These are phyloP conservation scores for Magnusiomyces tetraspermus DNA, from an alignment of 1,139 yeast genomes.

Conservation along the genomic window DNA sequence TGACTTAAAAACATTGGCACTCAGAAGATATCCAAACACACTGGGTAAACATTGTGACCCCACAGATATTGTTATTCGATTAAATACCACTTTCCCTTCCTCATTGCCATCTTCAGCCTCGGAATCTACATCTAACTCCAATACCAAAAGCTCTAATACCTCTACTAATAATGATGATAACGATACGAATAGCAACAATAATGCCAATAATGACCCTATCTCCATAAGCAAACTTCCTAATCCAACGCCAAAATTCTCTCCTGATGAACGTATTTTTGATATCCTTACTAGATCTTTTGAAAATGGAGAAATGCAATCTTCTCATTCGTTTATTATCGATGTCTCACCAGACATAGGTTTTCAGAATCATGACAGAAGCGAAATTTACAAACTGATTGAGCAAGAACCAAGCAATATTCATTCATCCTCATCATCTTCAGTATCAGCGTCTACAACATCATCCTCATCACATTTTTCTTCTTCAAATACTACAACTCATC, in stretches of 20 bases:
- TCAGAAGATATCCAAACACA: slow-evolving; percentile 59
- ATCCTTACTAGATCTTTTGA: background rate
- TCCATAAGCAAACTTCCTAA: background rate
- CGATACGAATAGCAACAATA: too few relatives aligned
- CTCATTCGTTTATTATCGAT: background rate
- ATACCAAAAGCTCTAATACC: too few relatives aligned
- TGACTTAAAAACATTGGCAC: slow-evolving; percentile 55
- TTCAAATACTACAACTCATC: background rate
- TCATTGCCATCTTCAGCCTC: background rate
- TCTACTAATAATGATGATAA: too few relatives aligned
- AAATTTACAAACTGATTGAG: too few relatives aligned
- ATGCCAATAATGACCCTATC: slow-evolving; percentile 3
- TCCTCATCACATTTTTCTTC: too few relatives aligned
- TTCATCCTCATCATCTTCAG: too few relatives aligned
- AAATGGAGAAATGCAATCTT: background rate
- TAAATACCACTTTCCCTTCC: background rate
- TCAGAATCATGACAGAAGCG: background rate
- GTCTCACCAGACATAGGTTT: background rate
- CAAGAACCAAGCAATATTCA: too few relatives aligned
- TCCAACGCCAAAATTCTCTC: slow-evolving; percentile 1
- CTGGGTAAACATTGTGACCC: slow-evolving; percentile 58
- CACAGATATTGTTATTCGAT: slow-evolving; percentile 43
- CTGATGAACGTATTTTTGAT: slow-evolving; percentile 3
- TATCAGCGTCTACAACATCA: background rate
- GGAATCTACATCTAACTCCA: too few relatives aligned